These are phyloP conservation scores for Boletus subparvulus DNA, from an alignment of 768 basidiomycete species.

Conservation along the genomic window DNA sequence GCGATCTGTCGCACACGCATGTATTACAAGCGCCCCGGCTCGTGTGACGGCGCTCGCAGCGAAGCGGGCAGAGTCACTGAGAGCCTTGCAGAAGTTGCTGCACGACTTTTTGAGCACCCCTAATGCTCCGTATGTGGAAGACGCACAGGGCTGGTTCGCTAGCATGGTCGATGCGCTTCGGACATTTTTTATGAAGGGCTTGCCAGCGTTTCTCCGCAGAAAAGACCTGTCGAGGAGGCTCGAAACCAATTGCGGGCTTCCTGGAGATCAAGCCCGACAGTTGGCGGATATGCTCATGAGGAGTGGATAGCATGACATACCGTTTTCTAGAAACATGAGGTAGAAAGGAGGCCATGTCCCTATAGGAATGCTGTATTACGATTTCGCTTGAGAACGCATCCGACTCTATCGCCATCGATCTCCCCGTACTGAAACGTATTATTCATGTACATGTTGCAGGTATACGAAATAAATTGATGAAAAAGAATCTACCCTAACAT, in stretches of 20 bases:
- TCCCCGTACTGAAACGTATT: background rate
- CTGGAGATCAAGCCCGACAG: background rate
- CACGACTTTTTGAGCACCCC: background rate
- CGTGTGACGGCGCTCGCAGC: background rate
- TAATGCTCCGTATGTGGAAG: background rate
- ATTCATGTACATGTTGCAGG: background rate
- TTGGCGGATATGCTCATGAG: background rate
- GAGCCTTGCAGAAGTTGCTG: background rate
- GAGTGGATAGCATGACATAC: background rate
- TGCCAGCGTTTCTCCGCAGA: background rate
- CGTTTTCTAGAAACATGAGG: too few species aligned
- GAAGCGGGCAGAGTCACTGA: constrained; percentile 5
- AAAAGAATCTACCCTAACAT: background rate
- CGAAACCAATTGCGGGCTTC: background rate
- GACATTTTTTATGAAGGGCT: background rate
- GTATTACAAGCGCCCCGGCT: constrained; percentile 7
- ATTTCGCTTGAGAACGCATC: background rate
- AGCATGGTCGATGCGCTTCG: background rate
- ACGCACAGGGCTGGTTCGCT: constrained; percentile 1
- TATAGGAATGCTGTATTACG: background rate
- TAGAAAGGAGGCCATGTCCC: too few species aligned
- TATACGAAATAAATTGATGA: background rate
- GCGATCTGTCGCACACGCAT: constrained; percentile 4
- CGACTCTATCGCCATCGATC: too few species aligned
- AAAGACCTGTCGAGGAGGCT: background rate